These are phyloP conservation scores for Citrus unshiu DNA, from an alignment of 345 rosid genomes.

Conservation along the genomic window DNA sequence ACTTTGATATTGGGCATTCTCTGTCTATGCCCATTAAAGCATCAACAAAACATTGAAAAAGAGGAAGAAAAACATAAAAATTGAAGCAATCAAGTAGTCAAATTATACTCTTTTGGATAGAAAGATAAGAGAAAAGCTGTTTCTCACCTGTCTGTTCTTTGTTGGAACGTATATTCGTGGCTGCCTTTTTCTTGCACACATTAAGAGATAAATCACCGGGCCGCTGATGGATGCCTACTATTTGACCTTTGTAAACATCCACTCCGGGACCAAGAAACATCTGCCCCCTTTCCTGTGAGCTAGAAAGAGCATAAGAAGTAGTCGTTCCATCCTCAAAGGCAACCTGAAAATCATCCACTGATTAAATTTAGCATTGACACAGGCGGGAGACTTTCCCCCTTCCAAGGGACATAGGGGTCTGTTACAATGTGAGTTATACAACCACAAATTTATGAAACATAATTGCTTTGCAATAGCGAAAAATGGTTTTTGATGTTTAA, in stretches of 20 bases:
- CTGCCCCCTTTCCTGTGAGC: slow-evolving; percentile 92
- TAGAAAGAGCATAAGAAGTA: slow-evolving; percentile 79
- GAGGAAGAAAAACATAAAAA: not conserved
- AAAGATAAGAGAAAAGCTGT: not conserved
- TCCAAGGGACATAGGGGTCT: not conserved
- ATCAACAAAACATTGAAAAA: not conserved
- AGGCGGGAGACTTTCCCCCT: not conserved
- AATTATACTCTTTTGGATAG: not conserved
- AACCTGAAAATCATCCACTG: slow-evolving; percentile 51
- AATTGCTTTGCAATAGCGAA: not conserved
- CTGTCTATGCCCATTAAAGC: not conserved
- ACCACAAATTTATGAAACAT: not conserved
- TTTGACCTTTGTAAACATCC: slow-evolving; percentile 88
- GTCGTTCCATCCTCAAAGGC: slow-evolving; percentile 91
- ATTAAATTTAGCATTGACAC: not conserved
- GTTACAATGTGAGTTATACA: not conserved
- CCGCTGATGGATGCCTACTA: slow-evolving; percentile 92
- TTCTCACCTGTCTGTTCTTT: slow-evolving; percentile 75
- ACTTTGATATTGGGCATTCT: not conserved
- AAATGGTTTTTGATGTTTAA: not conserved
- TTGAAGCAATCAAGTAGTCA: not conserved
- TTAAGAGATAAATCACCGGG: slow-evolving; percentile 85
- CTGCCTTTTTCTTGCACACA: slow-evolving; percentile 94
- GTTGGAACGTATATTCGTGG: slow-evolving; percentile 88
- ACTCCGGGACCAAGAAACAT: slow-evolving; percentile 83